Percentiles rank a stretch among this genome's conserved stretches.
Conservation (phyloP, 2,329 filamentous ascomycete species). For the Colletotrichum truncatum region DNA sequence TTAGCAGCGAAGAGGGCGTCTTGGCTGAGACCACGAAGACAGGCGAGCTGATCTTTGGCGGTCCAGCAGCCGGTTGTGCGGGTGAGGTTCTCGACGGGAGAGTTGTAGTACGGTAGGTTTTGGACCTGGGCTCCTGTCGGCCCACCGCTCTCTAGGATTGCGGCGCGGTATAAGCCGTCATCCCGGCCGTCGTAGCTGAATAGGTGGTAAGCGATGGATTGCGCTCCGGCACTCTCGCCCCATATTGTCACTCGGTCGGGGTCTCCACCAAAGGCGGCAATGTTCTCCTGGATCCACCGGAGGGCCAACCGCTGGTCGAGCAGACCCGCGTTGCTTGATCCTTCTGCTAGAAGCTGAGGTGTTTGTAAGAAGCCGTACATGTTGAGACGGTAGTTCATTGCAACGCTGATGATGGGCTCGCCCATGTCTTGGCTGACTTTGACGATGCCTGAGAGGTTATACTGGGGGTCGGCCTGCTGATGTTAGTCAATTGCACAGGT, state of each 20-base stretch:
- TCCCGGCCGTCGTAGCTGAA: conserved; percentile 65
- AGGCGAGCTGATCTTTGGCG: conserved; percentile 44
- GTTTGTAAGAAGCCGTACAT: conserved; percentile 64
- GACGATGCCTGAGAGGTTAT: conserved; percentile 72
- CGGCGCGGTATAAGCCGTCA: conserved; percentile 62
- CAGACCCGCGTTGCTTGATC: conserved; percentile 58
- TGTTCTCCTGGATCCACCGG: conserved; percentile 63
- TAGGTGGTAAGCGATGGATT: conserved; percentile 56
- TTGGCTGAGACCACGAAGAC: conserved; percentile 44
- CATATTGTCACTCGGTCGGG: conserved; percentile 56
- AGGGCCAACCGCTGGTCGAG: conserved; percentile 59
- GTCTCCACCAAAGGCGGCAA: conserved; percentile 59
- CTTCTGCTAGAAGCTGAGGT: conserved; percentile 50
- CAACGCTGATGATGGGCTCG: conserved; percentile 62
- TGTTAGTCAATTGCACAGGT: neutral
- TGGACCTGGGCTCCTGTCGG: conserved; percentile 42
- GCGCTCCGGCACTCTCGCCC: conserved; percentile 55
- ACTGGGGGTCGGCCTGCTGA: conserved; percentile 57
- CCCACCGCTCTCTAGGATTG: conserved; percentile 62
- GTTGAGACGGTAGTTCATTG: conserved; percentile 62
- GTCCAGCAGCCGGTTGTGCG: conserved; percentile 45
- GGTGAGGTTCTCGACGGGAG: conserved; percentile 44
- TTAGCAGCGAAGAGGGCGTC: conserved; percentile 44
- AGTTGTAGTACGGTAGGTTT: conserved; percentile 44
- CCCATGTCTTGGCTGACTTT: conserved; percentile 58